Conservation (phyloP, 1,284 basidiomycete genomes). For the Tilletia horrida region DNA sequence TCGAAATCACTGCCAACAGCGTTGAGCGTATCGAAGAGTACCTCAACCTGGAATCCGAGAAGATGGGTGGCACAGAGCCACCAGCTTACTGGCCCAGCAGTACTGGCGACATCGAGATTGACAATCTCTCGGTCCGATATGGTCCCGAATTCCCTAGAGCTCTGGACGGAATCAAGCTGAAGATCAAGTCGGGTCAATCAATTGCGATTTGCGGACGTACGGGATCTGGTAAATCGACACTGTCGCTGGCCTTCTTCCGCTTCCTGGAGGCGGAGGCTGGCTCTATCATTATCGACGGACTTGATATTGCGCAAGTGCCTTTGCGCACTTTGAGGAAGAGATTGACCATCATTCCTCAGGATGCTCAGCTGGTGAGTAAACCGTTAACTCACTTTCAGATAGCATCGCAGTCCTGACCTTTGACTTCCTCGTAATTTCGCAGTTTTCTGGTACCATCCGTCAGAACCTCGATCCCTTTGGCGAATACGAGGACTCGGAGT, state of each 20-base stretch:
- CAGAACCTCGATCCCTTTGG: constrained; percentile 64
- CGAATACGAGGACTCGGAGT: constrained; percentile 67
- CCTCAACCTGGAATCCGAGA: constrained; percentile 43
- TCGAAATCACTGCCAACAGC: constrained; percentile 55
- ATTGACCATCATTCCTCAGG: constrained; percentile 85
- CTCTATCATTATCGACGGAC: constrained; percentile 77
- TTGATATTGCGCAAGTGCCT: constrained; percentile 82
- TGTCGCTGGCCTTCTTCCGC: constrained; percentile 90
- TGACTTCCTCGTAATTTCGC: neutral
- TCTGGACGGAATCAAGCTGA: constrained; percentile 46
- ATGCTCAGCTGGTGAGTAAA: constrained; percentile 59
- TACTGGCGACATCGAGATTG: constrained; percentile 46
- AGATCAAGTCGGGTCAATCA: constrained; percentile 50
- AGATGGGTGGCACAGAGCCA: constrained; percentile 39
- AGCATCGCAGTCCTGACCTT: too few relatives aligned
- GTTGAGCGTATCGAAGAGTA: constrained; percentile 55
- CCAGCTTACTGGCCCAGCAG: constrained; percentile 54
- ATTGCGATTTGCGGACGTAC: constrained; percentile 62
- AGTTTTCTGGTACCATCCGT: constrained; percentile 50
- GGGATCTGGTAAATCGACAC: constrained; percentile 77
- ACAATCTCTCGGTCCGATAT: constrained; percentile 52
- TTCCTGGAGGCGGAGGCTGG: constrained; percentile 81
- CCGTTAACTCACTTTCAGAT: too few relatives aligned
- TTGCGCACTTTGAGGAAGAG: constrained; percentile 77
- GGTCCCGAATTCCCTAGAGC: constrained; percentile 52